Evolutionary conservation across 495 filamentous ascomycete genomes (phyloP).

Genomic region (Cercophora sp.): DNA sequence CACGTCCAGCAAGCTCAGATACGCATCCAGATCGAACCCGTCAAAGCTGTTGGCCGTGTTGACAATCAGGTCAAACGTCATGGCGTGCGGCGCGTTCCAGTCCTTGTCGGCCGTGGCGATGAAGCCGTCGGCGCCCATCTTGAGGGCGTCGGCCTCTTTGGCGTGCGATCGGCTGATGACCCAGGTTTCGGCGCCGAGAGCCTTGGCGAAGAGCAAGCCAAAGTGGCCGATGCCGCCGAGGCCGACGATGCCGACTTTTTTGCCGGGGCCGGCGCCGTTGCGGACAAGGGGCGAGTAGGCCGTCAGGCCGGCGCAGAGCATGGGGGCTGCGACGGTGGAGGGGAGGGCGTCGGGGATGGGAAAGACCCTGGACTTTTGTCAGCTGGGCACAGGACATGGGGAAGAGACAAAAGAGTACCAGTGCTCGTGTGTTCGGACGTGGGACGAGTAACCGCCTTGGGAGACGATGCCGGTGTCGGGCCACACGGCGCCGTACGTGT

Average conservation of each 20-base stretch:
- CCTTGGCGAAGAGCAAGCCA: conserved; percentile 66
- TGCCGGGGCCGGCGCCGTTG: conserved; percentile 69
- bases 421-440: conserved; percentile 53
- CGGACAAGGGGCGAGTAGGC: conserved; percentile 74
- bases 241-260: conserved; percentile 73
- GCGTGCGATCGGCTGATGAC: conserved; percentile 63
- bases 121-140: conserved; percentile 72
- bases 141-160: conserved; percentile 65
- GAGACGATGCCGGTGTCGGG: conserved; percentile 49
- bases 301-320: conserved; percentile 87
- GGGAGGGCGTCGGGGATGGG: conserved; percentile 73
- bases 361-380: conserved; percentile 62
- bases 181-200: conserved; percentile 66
- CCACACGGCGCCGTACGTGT: conserved; percentile 53
- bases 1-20: conserved; percentile 75
- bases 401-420: conserved; percentile 28
- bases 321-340: conserved; percentile 67
- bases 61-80: conserved; percentile 59
- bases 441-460: conserved; percentile 54
- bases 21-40: conserved; percentile 58
- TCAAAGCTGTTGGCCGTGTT: conserved; percentile 53
- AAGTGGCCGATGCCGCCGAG: conserved; percentile 73
- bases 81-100: conserved; percentile 55
- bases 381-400: conserved; percentile 1
- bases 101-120: conserved; percentile 62